Evolutionary conservation across 768 basidiomycete genomes (phyloP), one percentile per base, ranked within the genome.

Genomic region (Naganishia vishniacii): DNA sequence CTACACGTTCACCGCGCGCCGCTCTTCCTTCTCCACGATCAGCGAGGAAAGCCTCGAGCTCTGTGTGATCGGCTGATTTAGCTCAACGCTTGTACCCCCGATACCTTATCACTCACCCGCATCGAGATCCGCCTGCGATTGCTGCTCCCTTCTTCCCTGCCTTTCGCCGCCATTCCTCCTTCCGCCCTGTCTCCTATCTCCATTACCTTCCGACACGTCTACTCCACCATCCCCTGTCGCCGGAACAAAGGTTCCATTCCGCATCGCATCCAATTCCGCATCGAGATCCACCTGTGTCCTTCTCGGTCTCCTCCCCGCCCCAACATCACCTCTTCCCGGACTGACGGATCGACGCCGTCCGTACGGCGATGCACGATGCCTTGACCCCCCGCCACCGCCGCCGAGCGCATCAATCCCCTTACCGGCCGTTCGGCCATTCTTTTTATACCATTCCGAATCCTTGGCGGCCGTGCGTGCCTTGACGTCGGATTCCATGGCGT

Each of bases 241-340:
- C 48, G 47, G 34, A 9, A 41, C 62, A 41, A 26, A 44, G 2
- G 48, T 51, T n/a, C 62, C 62, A 25, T 25, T 31, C 8, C 48
- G 34, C 26, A 65, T 60, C 64, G 37, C 58, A 23, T 89, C 88
- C 63, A 98, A 80, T 76, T 98, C 94, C 67, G 83, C 83, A 81
- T 93, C 91, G 69, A 97, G 79, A 78, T 97, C 94, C 63, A 91
- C 88, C 79, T 80, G 88, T 87, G 67, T 88, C 86, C 70, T 85
- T 81, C 71, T 90, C 87, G 75, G 91, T 91, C 72, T 93, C 88
- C 73, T 88, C 85, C 72, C 70, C 48, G 72, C 18, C 62, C 70
- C 42, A 68, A 31, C 49, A 25, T 46, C 28, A 53, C 70, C 13
- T 61, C 60, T 18, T 40, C 67, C 37, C n/a, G 45, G 20, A 64